These are phyloP conservation scores for Cutaneotrichosporon daszewskae DNA, from an alignment of 1,284 basidiomycete species.

Conservation along the genomic window DNA sequence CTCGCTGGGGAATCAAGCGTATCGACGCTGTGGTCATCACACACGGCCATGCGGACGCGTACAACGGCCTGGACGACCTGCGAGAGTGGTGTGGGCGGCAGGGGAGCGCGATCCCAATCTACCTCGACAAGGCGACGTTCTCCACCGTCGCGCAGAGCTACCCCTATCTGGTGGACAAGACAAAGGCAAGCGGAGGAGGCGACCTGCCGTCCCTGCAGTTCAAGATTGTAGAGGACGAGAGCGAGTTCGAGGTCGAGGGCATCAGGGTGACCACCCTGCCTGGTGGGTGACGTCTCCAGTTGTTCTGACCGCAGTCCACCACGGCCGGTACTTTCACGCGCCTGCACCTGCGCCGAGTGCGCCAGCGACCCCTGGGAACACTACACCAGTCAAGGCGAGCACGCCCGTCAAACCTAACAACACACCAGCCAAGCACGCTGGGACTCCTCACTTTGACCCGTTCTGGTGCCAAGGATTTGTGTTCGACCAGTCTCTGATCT, in stretches of 20 bases:
- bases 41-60: conserved; percentile 47
- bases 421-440: too few species aligned
- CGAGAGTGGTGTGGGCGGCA: conserved; percentile 44
- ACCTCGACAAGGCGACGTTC: conserved; percentile 37
- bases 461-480: conserved; percentile 44
- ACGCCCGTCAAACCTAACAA: background rate
- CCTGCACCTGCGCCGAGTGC: conserved; percentile 5
- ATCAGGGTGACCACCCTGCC: conserved; percentile 35
- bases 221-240: conserved; percentile 35
- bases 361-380: too few species aligned
- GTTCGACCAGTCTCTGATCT: conserved; percentile 37
- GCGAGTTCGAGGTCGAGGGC: conserved; percentile 32
- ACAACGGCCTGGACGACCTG: conserved; percentile 38
- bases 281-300: conserved; percentile 16
- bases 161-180: conserved; percentile 47
- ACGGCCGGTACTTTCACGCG: conserved; percentile 20
- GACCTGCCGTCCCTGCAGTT: conserved; percentile 42
- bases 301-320: conserved; percentile 19
- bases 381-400: conserved; percentile 4
- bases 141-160: conserved; percentile 39
- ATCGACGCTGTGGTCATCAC: conserved; percentile 49
- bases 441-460: too few species aligned
- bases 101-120: conserved; percentile 37
- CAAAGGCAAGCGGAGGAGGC: conserved; percentile 47
- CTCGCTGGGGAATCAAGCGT: conserved; percentile 41